phyloP scores from a whole-genome alignment of 805 yeast genomes.

The Saccharomycopsis capsularis region DNA sequence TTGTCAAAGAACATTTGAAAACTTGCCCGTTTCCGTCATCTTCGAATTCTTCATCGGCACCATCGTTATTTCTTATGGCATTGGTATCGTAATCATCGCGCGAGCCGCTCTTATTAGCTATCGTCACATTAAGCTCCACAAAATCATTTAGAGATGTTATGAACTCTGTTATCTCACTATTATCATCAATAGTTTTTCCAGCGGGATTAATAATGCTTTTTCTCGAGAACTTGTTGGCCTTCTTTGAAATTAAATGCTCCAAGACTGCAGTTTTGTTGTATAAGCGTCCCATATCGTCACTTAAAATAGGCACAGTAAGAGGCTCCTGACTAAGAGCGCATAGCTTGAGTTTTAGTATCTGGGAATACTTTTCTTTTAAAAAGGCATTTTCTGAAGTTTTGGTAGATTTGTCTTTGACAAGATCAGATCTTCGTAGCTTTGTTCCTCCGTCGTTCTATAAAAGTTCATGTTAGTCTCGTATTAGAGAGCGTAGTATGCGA shows the following conservation, averaged over 20 bases:
- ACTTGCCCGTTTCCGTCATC: too few species aligned
- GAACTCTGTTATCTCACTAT: slow-evolving; percentile 20
- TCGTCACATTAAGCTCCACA: slow-evolving; percentile 34
- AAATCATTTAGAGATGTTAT: slow-evolving; percentile 38
- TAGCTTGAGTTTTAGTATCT: slow-evolving; percentile 8
- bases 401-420: slow-evolving; percentile 7
- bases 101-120: slow-evolving; percentile 20
- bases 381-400: slow-evolving; percentile 14
- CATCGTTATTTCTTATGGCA: not conserved
- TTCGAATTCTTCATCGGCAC: not conserved
- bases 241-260: slow-evolving; percentile 43
- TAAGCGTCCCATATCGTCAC: slow-evolving; percentile 62
- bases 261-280: slow-evolving; percentile 59
- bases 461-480: not conserved
- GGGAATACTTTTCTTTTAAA: slow-evolving; percentile 5
- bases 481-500: not conserved
- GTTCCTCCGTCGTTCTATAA: slow-evolving; percentile 22
- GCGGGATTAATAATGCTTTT: too few species aligned
- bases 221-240: slow-evolving; percentile 26
- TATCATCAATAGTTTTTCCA: too few species aligned
- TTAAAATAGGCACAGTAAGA: slow-evolving; percentile 48
- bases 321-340: slow-evolving; percentile 42
- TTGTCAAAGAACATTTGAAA: slow-evolving; percentile 16
- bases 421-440: slow-evolving; percentile 17
- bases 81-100: not conserved